Percentiles rank a stretch among this genome's conserved stretches.
phyloP scores from a whole-genome alignment of 1,284 basidiomycete genomes.

The Cutaneotrichosporon dermatis region DNA sequence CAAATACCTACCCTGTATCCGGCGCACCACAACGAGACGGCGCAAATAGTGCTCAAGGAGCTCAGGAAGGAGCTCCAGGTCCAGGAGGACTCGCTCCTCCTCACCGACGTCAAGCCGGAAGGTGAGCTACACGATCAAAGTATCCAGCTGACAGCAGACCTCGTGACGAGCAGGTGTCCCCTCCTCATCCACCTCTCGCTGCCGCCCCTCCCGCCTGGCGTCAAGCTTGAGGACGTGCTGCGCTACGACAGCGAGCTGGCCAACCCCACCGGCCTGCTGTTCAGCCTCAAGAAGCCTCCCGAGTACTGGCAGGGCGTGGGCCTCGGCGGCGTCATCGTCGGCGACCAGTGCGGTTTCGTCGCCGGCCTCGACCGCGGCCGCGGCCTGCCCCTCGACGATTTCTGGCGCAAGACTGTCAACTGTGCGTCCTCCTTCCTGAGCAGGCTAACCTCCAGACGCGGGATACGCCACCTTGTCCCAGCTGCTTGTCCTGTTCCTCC shows the following conservation, averaged over 20 bases:
- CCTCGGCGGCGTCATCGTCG: slow-evolving; percentile 63
- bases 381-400: slow-evolving; percentile 60
- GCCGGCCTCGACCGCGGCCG: slow-evolving; percentile 62
- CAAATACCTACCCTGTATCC: slow-evolving; percentile 59
- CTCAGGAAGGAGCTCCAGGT: slow-evolving; percentile 48
- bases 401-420: slow-evolving; percentile 74
- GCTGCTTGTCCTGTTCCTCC: slow-evolving; percentile 61
- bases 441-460: slow-evolving; percentile 47
- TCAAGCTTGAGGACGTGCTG: slow-evolving; percentile 25
- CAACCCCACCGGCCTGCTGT: slow-evolving; percentile 39
- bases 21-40: slow-evolving; percentile 53
- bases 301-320: slow-evolving; percentile 38
- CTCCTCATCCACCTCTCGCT: slow-evolving; percentile 41
- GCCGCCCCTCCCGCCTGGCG: slow-evolving; percentile 35
- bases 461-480: slow-evolving; percentile 65
- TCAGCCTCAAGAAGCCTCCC: slow-evolving; percentile 31
- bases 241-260: slow-evolving; percentile 39
- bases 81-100: slow-evolving; percentile 30
- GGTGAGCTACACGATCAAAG: slow-evolving; percentile 23
- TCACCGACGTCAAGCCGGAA: slow-evolving; percentile 32
- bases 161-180: slow-evolving; percentile 30
- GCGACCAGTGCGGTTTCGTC: slow-evolving; percentile 70
- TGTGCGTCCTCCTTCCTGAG: slow-evolving; percentile 55
- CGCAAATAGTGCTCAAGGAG: slow-evolving; percentile 64
- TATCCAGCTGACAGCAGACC: slow-evolving; percentile 6